Evolutionary conservation across 2,329 filamentous ascomycete genomes (phyloP), one percentile per base, ranked within the genome.

Genomic region (Aspergillus persii): DNA sequence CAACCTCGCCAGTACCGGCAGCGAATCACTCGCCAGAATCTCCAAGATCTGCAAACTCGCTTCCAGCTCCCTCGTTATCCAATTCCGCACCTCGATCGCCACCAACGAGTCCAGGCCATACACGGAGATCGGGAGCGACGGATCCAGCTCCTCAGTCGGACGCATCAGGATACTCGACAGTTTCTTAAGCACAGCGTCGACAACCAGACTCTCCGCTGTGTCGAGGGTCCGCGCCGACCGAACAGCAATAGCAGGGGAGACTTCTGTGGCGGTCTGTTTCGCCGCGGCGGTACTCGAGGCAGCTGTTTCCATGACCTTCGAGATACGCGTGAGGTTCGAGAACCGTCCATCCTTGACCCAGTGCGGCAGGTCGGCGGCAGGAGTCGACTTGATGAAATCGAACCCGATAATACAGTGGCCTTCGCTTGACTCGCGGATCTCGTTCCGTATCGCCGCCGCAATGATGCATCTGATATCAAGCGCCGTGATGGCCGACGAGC

Each of bases 301-400:
- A 12, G 27, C 27, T 15, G 49, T 33, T 18, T 50, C 78, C 29
- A 86, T 75, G 33, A 78, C 74, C 57, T 79, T 79, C 3, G 49
- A 50, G 5, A 30, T 8, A 18, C 27, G 30, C 27, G 49, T 33
- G 23, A 50, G 49, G 6, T 30, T 33, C 8, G 49, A 50, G 71
- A 85, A 85, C 67, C 83, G 85, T 55, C 79, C 81, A 52, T 86
- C 84, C 2, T 76, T 68, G 3, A 78, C 79, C 79, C 83, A 86
- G 73, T 84, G 86, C 0, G 57, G 47, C 7, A 50, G 36, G n/a
- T 41, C 48, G 8, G 15, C 18, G 26, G 36, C 41, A 18, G 49
- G 49, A 2, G 49, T 50, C 9, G 49, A 29, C n/a, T 50, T 50
- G 8, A 50, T 29, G 27, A 33, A 50, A 18, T 50, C 30, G 27